Percentiles rank a stretch among this genome's conserved stretches.
Conservation (phyloP, 225 moss, liverwort and hornwort species). For the Rhytidiadelphus loreus region DNA sequence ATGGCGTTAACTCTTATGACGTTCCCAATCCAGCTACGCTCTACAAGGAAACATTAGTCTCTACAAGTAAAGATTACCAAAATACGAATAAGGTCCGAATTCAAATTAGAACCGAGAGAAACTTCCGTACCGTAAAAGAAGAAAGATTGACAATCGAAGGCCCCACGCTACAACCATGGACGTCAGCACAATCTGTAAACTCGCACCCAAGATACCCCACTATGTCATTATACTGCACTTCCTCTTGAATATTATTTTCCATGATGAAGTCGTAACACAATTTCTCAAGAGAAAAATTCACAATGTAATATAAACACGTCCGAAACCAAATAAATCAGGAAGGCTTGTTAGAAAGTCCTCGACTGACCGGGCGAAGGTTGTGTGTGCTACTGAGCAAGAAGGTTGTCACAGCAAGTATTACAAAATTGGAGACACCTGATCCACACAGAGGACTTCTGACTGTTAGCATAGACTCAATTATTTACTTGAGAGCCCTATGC, state of each 20-base stretch:
- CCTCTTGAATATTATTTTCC: neutral
- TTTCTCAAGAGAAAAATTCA: neutral
- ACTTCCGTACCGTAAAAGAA: slow-evolving; percentile 32
- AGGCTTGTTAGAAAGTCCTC: neutral
- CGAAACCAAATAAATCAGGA: neutral
- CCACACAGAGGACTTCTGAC: neutral
- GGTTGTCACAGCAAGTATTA: slow-evolving; percentile 67
- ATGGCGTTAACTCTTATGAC: neutral
- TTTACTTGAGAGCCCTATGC: neutral
- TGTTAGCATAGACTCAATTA: neutral
- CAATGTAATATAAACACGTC: neutral
- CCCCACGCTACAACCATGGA: slow-evolving; percentile 41
- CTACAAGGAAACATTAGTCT: neutral
- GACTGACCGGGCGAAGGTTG: slow-evolving; percentile 52
- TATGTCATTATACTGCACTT: neutral
- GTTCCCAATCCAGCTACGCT: neutral
- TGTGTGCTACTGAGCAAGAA: slow-evolving; percentile 52
- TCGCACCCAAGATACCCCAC: neutral
- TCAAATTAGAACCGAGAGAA: neutral
- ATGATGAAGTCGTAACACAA: neutral
- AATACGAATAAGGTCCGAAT: neutral
- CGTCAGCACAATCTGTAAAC: slow-evolving; percentile 38
- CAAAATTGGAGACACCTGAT: slow-evolving; percentile 73
- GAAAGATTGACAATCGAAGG: slow-evolving; percentile 40
- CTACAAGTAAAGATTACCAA: neutral